Evolutionary conservation across 345 rosid species (phyloP).

Genomic region (Eucalyptus regnans): DNA sequence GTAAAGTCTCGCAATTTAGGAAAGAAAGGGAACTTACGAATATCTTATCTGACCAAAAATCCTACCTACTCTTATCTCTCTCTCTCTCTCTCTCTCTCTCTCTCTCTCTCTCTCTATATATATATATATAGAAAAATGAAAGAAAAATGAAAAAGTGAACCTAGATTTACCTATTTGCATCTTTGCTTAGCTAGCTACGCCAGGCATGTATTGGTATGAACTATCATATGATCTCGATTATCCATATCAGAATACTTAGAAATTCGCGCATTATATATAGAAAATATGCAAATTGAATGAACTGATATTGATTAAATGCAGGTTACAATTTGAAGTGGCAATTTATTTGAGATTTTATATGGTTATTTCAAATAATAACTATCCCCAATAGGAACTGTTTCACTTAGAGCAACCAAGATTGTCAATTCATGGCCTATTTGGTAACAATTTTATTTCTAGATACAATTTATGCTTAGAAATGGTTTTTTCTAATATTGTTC

Average conservation of each 20-base stretch:
- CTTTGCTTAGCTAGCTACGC: background rate
- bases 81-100: no score
- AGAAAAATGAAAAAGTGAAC: background rate
- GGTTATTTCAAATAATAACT: background rate
- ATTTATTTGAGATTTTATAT: background rate
- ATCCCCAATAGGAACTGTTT: background rate
- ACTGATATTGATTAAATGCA: background rate
- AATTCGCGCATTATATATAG: background rate
- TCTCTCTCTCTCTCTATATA: no score
- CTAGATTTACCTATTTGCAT: background rate
- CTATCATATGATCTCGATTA: background rate
- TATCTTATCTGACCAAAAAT: background rate
- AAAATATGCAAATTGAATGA: background rate
- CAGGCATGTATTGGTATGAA: background rate
- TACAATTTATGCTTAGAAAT: no score
- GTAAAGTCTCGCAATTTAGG: background rate
- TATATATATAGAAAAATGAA: no score
- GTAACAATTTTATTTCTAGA: fast-evolving
- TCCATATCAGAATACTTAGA: background rate
- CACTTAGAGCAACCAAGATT: background rate
- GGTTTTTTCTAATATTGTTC: no score
- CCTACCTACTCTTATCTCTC: background rate
- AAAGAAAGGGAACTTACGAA: background rate
- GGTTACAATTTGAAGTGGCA: background rate
- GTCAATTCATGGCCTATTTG: background rate